Evolutionary conservation across 2,329 filamentous ascomycete genomes (phyloP), one percentile per base, ranked within the genome.

Genomic region (Coleophoma cylindrospora): DNA sequence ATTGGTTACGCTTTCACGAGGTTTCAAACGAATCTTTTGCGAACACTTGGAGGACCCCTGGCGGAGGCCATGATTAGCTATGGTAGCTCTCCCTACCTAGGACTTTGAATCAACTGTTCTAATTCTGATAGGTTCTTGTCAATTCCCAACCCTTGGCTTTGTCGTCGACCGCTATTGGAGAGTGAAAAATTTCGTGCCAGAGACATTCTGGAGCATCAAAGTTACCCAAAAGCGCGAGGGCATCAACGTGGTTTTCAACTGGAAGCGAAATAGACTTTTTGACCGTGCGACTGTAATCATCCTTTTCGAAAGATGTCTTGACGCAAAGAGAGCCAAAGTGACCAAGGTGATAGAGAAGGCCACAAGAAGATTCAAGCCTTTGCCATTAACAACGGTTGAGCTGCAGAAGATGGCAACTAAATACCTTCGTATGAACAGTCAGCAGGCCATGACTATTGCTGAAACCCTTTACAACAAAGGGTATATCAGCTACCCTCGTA

Each of bases 401-500:
- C 74, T 99, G 17, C 94, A 99, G 65, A 99, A 97, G 70, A 92
- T 91, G 70, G 92, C 94, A 12, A 96, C 89, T 56, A 80, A 84
- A 27, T 90, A 95, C 61, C 77, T 99, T 21, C 83, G 84, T n/a
- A 89, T 99, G 84, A 90, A 85, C 55, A 91, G 91, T 71, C 87
- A 95, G 60, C 80, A 86, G 52, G 89, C 95, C 41, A 96, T 99
- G 91, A 86, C 79, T 45, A 76, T 86, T 21, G 94, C 94, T 4
- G 94, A 99, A 68, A 74, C 75, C 5, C 79, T 99, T 2, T 99
- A 99, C 72, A 91, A 91, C 44, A 91, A 87, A 67, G 94, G 94
- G 0, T 97, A 91, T 70, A 96, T 99, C 69, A 96, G 91, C 68
- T 99, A 99, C 68, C 94, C 94, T 1, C 84, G 94, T 68, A 99